These are phyloP conservation scores for Cercospora zeae-maydis DNA, from an alignment of 2,329 filamentous ascomycete genomes.

Conservation along the genomic window DNA sequence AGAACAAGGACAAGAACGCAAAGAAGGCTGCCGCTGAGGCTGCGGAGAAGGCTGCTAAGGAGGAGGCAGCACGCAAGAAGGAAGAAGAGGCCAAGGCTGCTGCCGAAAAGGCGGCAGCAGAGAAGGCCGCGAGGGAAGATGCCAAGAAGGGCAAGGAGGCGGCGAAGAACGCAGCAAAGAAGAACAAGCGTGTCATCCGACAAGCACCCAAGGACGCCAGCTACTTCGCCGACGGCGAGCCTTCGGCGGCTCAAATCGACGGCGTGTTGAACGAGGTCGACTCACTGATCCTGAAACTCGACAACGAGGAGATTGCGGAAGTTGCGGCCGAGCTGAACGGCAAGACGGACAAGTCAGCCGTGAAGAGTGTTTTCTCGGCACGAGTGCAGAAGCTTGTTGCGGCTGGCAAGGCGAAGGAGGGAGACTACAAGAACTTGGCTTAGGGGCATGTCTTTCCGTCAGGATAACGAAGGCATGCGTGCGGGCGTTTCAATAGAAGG, in stretches of 20 bases:
- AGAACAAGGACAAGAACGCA: slow-evolving; percentile 93
- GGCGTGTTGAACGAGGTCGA: slow-evolving; percentile 81
- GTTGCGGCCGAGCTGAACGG: slow-evolving; percentile 76
- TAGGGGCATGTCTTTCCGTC: slow-evolving; percentile 10
- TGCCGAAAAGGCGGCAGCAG: slow-evolving; percentile 79
- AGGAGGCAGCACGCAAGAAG: slow-evolving; percentile 80
- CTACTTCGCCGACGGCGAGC: slow-evolving; percentile 74
- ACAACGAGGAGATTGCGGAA: slow-evolving; percentile 82
- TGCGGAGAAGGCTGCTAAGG: slow-evolving; percentile 78
- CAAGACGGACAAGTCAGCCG: slow-evolving; percentile 73
- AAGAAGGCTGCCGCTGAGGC: slow-evolving; percentile 87
- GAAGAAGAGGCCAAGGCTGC: slow-evolving; percentile 62
- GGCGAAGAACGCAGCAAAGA: slow-evolving; percentile 98
- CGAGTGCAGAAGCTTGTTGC: slow-evolving; percentile 75
- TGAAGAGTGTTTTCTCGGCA: slow-evolving; percentile 76
- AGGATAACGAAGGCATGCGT: not conserved
- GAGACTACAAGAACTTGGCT: slow-evolving; percentile 64
- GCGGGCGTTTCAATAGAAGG: not conserved
- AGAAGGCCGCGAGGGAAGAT: slow-evolving; percentile 78
- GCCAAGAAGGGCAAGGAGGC: slow-evolving; percentile 97
- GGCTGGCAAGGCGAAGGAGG: slow-evolving; percentile 81
- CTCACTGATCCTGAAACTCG: slow-evolving; percentile 79
- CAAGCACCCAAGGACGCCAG: slow-evolving; percentile 94
- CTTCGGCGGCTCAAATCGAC: slow-evolving; percentile 77
- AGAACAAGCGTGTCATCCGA: slow-evolving; percentile 98